Base-by-base conservation (phyloP, 2,329 filamentous ascomycete genomes). In the Alternaria consortialis region DNA sequence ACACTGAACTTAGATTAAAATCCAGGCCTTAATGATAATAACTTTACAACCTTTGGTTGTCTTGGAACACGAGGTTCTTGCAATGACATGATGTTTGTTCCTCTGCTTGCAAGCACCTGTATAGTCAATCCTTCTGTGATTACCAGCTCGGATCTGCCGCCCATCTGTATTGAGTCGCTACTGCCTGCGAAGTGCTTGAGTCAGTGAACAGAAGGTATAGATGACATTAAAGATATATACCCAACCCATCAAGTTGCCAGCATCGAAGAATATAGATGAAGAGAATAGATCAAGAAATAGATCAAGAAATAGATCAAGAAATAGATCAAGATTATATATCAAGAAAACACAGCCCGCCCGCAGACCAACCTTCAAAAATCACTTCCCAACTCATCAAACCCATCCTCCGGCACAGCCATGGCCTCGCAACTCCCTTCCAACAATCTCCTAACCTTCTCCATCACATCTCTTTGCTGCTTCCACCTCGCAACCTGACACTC, bases 371-470 rank as follows among this genome's bases (percentile, higher is more conserved):
- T 1, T 37, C 23, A 70, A 15, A 66, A 57, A 2, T 73, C 65
- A 43, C 63, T 70, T 0, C 40, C 62, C 23, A 66, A 5, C 15
- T 68, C 58, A 50, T 75, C 74, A 42, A 75, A 76, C 0, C 66
- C 68, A 43, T 76, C 67, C 4, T 75, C 73, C 5, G 73, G 66
- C 2, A 73, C 13, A 4, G 62, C 53, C 20, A 75, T 58, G 1
- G 63, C 65, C 43, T 68, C 66, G 17, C 66, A 68, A 8, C 71
- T 73, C 6, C 46, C 56, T 11, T 52, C 52, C 43, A 76, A 32
- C 12, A 77, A 9, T 1, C 20, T 15, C 4, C 51, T 46, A 29
- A 77, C 48, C 56, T 69, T 65, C n/a, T 65, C 59, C 12, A 74
- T 56, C 1, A 61, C 57, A 0, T 53, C 46, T 42, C 53, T 56